Evolutionary conservation across 208 protist genomes (phyloP).

Genomic region (Leishmania major): DNA sequence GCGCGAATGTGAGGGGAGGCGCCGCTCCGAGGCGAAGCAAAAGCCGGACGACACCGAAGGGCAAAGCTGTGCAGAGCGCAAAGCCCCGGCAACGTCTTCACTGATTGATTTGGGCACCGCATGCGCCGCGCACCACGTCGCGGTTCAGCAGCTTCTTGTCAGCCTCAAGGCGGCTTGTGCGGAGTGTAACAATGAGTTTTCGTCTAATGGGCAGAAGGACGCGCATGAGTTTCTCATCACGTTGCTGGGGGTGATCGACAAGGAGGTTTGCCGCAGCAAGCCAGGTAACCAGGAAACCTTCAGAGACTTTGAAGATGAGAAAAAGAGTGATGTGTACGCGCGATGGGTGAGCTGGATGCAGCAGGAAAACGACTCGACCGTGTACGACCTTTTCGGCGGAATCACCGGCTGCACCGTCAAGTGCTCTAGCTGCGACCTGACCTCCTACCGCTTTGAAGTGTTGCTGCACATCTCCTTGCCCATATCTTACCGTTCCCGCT

Average conservation of each 20-base stretch:
- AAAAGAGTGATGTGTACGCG: conserved; percentile 47
- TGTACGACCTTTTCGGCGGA: conserved; percentile 89
- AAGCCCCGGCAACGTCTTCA: conserved; percentile 38
- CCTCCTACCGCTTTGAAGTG: conserved; percentile 74
- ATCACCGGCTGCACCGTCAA: conserved; percentile 52
- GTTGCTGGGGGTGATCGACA: conserved; percentile 86
- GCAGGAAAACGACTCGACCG: conserved; percentile 55
- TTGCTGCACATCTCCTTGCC: conserved; percentile 81
- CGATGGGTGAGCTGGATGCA: conserved; percentile 57
- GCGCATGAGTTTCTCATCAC: conserved; percentile 92
- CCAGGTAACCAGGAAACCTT: conserved; percentile 49
- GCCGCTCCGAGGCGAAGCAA: not conserved
- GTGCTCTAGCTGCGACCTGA: conserved; percentile 51
- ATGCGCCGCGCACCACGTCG: not conserved
- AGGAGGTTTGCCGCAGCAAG: conserved; percentile 75
- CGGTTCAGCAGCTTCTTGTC: conserved; percentile 40
- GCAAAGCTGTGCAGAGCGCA: conserved; percentile 22
- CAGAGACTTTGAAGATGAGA: conserved; percentile 60
- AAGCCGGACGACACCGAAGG: conserved; percentile 6
- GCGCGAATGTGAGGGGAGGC: conserved; percentile 17
- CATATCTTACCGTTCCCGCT: conserved; percentile 25
- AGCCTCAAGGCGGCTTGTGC: conserved; percentile 65
- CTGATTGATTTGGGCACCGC: conserved; percentile 49
- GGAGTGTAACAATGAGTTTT: conserved; percentile 76
- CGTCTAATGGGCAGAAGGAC: conserved; percentile 83